Evolutionary conservation across 2,329 filamentous ascomycete genomes (phyloP), one percentile per base, ranked within the genome.

Genomic region (Ascochyta clinopodiicola): DNA sequence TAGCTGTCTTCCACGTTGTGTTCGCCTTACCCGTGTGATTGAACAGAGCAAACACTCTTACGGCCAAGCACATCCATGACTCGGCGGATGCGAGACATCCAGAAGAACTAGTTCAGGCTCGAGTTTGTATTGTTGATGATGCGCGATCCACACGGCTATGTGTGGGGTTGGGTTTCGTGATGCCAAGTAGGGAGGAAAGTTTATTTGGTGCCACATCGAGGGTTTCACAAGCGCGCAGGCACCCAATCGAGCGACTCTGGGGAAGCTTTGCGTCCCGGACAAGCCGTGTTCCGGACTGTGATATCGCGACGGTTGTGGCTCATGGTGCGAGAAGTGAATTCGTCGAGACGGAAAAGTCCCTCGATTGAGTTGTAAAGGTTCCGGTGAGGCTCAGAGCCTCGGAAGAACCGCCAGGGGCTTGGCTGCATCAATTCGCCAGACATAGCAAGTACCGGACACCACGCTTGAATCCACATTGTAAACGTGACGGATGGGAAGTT

Each of bases 181-280:
- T 49, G 40, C 62, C 55, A 45, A 46, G 62, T 65, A 62, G 34
- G 56, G 60, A 10, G 39, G 52, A 54, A 55, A 51, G 57, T 64
- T 60, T 61, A 36, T 63, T 65, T 71, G 52, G 65, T 66, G 71
- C 64, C 61, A 63, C 70, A 72, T 60, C 49, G 51, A 43, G 39
- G 32, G 72, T 75, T 74, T 75, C 72, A 73, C 25, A 44, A 36
- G 44, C 39, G 40, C 36, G 39, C 49, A 38, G 45, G 24, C 34
- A 15, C 38, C 62, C 56, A 42, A 62, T 45, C n/a, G 17, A 50
- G 46, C 29, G 36, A 45, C 40, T 60, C 56, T 62, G 65, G 59
- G 47, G 53, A 61, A 63, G 38, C 57, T 57, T 56, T 55, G 55
- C 43, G 31, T 42, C 53, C 29, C 69, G 70, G 69, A 24, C 51